These are phyloP conservation scores for Ogataea trehaloabstinens DNA, from an alignment of 805 yeast species.

Conservation along the genomic window DNA sequence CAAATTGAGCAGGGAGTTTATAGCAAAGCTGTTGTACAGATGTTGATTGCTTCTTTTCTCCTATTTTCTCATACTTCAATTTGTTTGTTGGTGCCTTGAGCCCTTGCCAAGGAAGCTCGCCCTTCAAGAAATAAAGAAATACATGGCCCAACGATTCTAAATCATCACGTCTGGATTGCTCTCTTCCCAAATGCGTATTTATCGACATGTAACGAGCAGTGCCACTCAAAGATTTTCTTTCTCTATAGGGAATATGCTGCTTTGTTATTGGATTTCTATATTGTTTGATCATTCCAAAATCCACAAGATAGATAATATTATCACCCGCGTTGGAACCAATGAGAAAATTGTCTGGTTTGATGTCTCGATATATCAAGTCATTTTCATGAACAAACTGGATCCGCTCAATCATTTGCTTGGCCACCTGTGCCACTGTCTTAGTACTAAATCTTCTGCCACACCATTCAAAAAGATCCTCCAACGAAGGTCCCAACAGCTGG, in stretches of 20 bases:
- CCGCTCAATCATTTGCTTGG: constrained; percentile 73
- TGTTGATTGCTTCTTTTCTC: constrained; percentile 73
- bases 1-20: constrained; percentile 70
- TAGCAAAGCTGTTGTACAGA: constrained; percentile 60
- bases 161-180: constrained; percentile 81
- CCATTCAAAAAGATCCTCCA: constrained; percentile 86
- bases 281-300: constrained; percentile 87
- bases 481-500: constrained; percentile 78
- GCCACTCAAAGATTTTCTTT: constrained; percentile 75
- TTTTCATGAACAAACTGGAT: constrained; percentile 74
- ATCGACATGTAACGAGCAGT: constrained; percentile 88
- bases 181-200: constrained; percentile 83
- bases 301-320: constrained; percentile 70
- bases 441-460: constrained; percentile 73
- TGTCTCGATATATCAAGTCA: constrained; percentile 75
- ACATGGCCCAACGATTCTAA: constrained; percentile 81
- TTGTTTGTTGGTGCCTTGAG: constrained; percentile 83
- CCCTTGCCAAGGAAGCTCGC: constrained; percentile 90
- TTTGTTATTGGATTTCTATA: constrained; percentile 77
- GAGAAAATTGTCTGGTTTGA: constrained; percentile 79
- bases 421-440: constrained; percentile 70
- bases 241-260: constrained; percentile 80
- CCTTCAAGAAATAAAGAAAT: constrained; percentile 72
- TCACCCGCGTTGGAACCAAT: constrained; percentile 57
- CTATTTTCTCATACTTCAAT: constrained; percentile 79